Conservation (phyloP, 495 filamentous ascomycete species). For the Stereocaulon alpinum region DNA sequence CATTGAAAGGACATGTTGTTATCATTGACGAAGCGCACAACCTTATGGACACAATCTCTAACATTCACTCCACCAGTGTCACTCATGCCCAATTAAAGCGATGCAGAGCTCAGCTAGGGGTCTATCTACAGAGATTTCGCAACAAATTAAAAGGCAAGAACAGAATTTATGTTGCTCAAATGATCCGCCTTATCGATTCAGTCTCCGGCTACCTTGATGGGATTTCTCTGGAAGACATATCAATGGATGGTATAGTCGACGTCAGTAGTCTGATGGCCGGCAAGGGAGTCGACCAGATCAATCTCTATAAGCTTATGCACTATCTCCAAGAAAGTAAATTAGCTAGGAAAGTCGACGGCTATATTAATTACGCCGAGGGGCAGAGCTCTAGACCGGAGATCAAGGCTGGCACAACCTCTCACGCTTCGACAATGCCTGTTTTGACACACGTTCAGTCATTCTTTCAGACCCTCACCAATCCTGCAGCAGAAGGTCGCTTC, state of each 20-base stretch:
- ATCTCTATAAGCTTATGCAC: constrained; percentile 73
- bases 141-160: constrained; percentile 88
- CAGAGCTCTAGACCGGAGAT: constrained; percentile 23
- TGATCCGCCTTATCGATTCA: constrained; percentile 69
- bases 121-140: constrained; percentile 79
- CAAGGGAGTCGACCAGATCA: constrained; percentile 91
- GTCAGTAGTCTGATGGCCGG: constrained; percentile 60
- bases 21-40: constrained; percentile 98
- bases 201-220: constrained; percentile 55
- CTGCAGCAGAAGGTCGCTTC: constrained; percentile 75
- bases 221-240: constrained; percentile 28
- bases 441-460: constrained; percentile 80
- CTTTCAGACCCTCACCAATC: constrained; percentile 73
- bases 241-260: constrained; percentile 52
- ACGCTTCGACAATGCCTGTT: constrained; percentile 48
- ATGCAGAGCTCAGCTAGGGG: constrained; percentile 61
- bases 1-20: constrained; percentile 75
- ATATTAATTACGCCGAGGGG: constrained; percentile 51
- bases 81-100: constrained; percentile 59
- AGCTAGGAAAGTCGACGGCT: constrained; percentile 88
- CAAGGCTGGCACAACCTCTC: constrained; percentile 13
- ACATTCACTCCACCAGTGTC: constrained; percentile 73
- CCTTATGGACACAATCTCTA: constrained; percentile 86
- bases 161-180: constrained; percentile 79
- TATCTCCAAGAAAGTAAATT: constrained; percentile 91